phyloP scores from a whole-genome alignment of 352 stramenopile species.

The Blastocystis sp. region DNA sequence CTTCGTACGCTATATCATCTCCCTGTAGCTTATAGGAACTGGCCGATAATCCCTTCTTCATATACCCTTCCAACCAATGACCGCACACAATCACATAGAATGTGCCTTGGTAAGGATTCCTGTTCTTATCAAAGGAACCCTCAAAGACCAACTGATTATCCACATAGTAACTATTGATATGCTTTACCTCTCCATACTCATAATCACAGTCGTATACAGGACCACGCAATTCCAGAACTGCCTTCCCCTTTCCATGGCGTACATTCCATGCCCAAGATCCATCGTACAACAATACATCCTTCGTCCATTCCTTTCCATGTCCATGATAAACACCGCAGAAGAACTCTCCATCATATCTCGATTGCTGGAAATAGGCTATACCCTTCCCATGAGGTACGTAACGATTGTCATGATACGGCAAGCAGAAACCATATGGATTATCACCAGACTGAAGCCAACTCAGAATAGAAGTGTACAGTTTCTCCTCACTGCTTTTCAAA shows the following conservation, averaged over 20 bases:
- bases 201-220: background rate
- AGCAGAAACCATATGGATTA: background rate
- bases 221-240: background rate
- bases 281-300: background rate
- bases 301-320: background rate
- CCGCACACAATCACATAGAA: background rate
- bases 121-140: background rate
- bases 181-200: background rate
- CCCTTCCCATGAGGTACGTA: background rate
- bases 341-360: background rate
- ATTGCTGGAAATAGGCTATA: background rate
- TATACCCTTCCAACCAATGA: background rate
- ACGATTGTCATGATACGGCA: background rate
- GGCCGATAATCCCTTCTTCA: background rate
- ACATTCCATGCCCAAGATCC: background rate
- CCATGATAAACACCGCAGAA: background rate
- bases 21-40: background rate
- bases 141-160: background rate
- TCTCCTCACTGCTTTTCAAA: background rate
- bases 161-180: background rate
- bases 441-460: background rate
- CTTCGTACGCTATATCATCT: background rate
- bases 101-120: background rate
- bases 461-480: background rate
- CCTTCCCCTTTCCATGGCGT: background rate